These are phyloP conservation scores for Kandelia obovata DNA, from an alignment of 345 rosid species.

Conservation along the genomic window DNA sequence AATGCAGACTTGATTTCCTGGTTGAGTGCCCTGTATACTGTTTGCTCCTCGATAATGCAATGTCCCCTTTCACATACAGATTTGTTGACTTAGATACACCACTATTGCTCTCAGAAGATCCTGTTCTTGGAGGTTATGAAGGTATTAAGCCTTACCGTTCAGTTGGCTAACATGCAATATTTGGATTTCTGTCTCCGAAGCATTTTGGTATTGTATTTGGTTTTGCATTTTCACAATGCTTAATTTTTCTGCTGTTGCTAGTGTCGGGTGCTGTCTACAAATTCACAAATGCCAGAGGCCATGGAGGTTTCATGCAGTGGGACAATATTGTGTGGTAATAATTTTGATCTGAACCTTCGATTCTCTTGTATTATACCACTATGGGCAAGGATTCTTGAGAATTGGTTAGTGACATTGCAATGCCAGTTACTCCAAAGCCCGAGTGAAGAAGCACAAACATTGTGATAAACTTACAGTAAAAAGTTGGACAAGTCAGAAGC, in stretches of 20 bases:
- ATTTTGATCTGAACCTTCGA: conserved; percentile 8
- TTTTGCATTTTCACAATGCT: too few relatives aligned
- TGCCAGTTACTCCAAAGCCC: not conserved
- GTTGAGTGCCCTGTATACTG: not conserved
- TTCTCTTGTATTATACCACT: not conserved
- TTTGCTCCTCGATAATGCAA: not conserved
- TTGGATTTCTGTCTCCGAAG: not conserved
- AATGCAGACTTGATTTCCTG: not conserved
- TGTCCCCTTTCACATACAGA: conserved; percentile 28
- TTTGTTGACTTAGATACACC: conserved; percentile 90
- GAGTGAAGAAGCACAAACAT: not conserved
- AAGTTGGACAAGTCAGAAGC: too few relatives aligned
- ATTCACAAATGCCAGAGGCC: conserved; percentile 72
- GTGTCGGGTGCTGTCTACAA: conserved; percentile 73
- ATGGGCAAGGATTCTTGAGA: not conserved
- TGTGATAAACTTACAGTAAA: too few relatives aligned
- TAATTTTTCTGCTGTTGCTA: conserved; percentile 17
- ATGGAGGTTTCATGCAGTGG: conserved; percentile 76
- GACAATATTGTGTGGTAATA: conserved; percentile 48
- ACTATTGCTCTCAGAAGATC: conserved; percentile 81
- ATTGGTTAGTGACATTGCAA: not conserved
- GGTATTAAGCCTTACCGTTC: conserved; percentile 40
- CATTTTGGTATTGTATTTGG: not conserved
- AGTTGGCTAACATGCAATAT: not conserved
- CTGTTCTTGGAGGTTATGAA: conserved; percentile 79